A percentile compares a stretch with the other conserved stretches of the same genome.
Evolutionary conservation across 257 asterid genomes (phyloP).

Genomic region (Penstemon newberryi): DNA sequence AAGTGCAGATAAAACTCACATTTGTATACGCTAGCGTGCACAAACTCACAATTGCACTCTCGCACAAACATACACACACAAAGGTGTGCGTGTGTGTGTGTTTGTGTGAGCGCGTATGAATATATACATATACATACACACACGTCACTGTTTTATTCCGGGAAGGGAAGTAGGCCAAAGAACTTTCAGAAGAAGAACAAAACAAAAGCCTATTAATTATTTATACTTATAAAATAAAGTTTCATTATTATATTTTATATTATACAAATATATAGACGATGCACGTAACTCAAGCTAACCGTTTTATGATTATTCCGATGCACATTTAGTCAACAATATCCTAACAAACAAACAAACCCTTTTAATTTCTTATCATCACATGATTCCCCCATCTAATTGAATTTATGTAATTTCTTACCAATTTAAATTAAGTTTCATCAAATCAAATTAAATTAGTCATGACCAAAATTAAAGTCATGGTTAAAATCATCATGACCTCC

Average conservation of each 20-base stretch:
- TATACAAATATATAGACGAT: constrained; percentile 11
- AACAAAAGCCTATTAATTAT: constrained; percentile 24
- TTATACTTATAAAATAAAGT: background rate
- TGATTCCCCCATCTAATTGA: constrained; percentile 13
- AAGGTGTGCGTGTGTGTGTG: background rate
- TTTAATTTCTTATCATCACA: constrained; percentile 47
- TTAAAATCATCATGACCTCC: constrained; percentile 32
- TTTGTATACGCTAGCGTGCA: too few species aligned
- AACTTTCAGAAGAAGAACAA: constrained; percentile 37
- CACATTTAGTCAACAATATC: constrained; percentile 56
- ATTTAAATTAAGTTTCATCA: constrained; percentile 4
- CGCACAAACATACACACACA: background rate
- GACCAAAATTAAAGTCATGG: constrained; percentile 34
- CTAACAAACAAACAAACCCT: constrained; percentile 61
- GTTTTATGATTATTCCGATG: constrained; percentile 50
- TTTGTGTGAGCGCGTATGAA: background rate
- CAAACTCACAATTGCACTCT: too few species aligned
- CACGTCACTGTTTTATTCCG: constrained; percentile 47
- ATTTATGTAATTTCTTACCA: constrained; percentile 4
- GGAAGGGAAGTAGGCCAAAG: constrained; percentile 46
- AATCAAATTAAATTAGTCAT: constrained; percentile 2
- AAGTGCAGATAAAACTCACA: background rate
- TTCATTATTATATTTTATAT: background rate
- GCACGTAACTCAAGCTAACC: constrained; percentile 50
- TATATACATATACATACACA: constrained; percentile 7